Percentiles rank a stretch among this genome's conserved stretches.
These are phyloP conservation scores for Pholiota adiposa DNA, from an alignment of 1,284 basidiomycete genomes.

Conservation along the genomic window DNA sequence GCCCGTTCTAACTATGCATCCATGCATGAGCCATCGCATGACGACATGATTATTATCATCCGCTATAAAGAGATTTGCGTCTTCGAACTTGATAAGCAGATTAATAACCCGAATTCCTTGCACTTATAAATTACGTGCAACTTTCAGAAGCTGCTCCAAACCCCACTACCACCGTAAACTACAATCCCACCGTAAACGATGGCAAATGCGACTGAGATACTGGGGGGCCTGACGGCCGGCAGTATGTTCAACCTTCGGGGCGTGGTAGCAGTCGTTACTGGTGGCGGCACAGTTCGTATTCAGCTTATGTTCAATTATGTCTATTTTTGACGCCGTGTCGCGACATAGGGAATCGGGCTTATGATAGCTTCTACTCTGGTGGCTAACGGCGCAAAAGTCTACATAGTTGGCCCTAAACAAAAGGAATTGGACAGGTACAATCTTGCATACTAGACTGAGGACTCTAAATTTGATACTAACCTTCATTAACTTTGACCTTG, in stretches of 20 bases:
- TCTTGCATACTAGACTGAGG: too few relatives aligned
- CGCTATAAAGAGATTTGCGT: neutral
- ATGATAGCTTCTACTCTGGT: constrained; percentile 8
- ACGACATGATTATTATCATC: neutral
- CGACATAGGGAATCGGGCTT: constrained; percentile 10
- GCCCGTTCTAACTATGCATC: too few relatives aligned
- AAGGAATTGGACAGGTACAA: constrained; percentile 6
- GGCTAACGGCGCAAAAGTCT: constrained; percentile 11
- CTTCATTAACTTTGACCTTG: neutral
- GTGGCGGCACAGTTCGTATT: neutral
- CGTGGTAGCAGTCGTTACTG: constrained; percentile 12
- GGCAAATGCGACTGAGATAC: constrained; percentile 1
- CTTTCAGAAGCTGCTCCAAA: neutral
- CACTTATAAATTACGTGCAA: neutral
- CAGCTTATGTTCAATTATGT: neutral
- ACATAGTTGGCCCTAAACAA: constrained; percentile 8
- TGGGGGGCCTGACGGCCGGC: constrained; percentile 4
- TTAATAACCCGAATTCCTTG: too few relatives aligned
- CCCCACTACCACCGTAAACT: neutral
- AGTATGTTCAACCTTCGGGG: constrained; percentile 9
- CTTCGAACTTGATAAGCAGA: neutral
- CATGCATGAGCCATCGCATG: too few relatives aligned
- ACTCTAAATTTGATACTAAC: neutral
- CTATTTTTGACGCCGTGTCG: neutral
- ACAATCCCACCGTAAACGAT: neutral